A percentile compares a stretch with the other conserved stretches of the same genome.
Evolutionary conservation across 2,329 filamentous ascomycete species (phyloP).

Genomic region (Exutisphaerella laricina): DNA sequence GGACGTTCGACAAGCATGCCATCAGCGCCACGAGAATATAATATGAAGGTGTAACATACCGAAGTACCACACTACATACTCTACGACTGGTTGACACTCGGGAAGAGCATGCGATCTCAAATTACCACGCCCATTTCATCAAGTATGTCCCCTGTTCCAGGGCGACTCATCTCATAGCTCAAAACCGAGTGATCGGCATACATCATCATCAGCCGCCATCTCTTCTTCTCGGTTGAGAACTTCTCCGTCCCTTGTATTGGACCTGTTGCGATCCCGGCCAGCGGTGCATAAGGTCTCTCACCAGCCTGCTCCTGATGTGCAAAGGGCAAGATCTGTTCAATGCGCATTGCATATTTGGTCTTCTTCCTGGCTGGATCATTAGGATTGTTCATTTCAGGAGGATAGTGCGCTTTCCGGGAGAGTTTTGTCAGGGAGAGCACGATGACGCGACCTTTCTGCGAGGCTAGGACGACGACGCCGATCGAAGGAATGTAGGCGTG

Average conservation of each 20-base stretch:
- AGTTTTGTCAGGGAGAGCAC: slow-evolving; percentile 55
- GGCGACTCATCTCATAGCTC: slow-evolving; percentile 58
- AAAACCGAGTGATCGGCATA: slow-evolving; percentile 65
- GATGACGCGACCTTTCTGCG: slow-evolving; percentile 59
- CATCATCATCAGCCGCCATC: slow-evolving; percentile 65
- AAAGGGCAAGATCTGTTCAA: slow-evolving; percentile 54
- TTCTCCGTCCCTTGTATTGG: slow-evolving; percentile 51
- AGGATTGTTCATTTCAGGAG: slow-evolving; percentile 11
- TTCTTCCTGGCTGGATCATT: slow-evolving; percentile 12
- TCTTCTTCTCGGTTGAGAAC: slow-evolving; percentile 34
- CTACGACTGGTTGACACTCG: not conserved
- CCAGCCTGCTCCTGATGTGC: slow-evolving; percentile 47
- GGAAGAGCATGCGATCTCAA: slow-evolving; percentile 2
- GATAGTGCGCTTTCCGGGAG: slow-evolving; percentile 12
- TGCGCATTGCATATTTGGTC: slow-evolving; percentile 43
- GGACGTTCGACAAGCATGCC: too few species aligned
- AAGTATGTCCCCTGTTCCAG: slow-evolving; percentile 16
- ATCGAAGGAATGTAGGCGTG: slow-evolving; percentile 62
- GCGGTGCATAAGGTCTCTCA: slow-evolving; percentile 44
- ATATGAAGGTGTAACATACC: too few species aligned
- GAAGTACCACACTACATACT: too few species aligned
- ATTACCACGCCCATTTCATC: slow-evolving; percentile 17
- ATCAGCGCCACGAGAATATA: too few species aligned
- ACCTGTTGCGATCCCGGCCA: slow-evolving; percentile 64
- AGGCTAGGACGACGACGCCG: slow-evolving; percentile 62